Evolutionary conservation across 768 basidiomycete genomes (phyloP).

Genomic region (Lactarius pseudohatsudake): DNA sequence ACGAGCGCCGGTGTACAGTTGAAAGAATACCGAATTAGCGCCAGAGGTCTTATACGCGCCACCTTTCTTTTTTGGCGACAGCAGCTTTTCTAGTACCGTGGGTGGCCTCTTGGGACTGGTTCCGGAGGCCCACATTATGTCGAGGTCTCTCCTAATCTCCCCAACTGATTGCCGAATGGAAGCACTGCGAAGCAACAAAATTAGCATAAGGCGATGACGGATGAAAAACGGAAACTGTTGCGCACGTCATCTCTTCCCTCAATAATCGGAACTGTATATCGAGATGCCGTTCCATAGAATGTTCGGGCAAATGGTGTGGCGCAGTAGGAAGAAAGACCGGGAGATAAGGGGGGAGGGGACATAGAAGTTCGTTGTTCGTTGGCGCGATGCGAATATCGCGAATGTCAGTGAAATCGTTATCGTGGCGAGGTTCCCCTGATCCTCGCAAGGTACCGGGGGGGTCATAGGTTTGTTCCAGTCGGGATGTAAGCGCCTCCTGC

Average conservation of each 20-base stretch:
- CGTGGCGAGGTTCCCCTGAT: slow-evolving; percentile 55
- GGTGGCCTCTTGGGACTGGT: slow-evolving; percentile 20
- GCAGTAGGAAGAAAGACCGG: slow-evolving; percentile 60
- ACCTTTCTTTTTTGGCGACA: slow-evolving; percentile 43
- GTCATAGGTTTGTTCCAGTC: slow-evolving; percentile 45
- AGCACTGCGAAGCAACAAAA: slow-evolving; percentile 15
- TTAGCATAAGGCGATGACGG: slow-evolving; percentile 3
- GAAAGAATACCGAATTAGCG: slow-evolving; percentile 56
- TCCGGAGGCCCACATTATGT: slow-evolving; percentile 21
- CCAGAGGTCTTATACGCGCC: slow-evolving; percentile 54
- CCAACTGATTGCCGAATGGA: slow-evolving; percentile 13
- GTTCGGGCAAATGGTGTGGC: slow-evolving; percentile 57
- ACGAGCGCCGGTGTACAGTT: slow-evolving; percentile 55
- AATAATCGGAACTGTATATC: slow-evolving; percentile 77
- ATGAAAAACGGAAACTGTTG: not conserved
- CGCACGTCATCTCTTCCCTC: slow-evolving; percentile 69
- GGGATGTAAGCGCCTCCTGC: slow-evolving; percentile 43
- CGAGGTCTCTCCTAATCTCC: not conserved
- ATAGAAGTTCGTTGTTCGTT: slow-evolving; percentile 63
- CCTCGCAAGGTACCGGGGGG: slow-evolving; percentile 53
- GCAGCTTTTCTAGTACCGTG: slow-evolving; percentile 47
- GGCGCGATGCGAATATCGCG: slow-evolving; percentile 62
- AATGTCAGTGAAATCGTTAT: slow-evolving; percentile 64
- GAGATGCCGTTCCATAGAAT: slow-evolving; percentile 64
- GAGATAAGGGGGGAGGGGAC: slow-evolving; percentile 51